Evolutionary conservation across 2,329 filamentous ascomycete genomes (phyloP), one percentile per base, ranked within the genome.

Genomic region (Incumbomyces lentus): DNA sequence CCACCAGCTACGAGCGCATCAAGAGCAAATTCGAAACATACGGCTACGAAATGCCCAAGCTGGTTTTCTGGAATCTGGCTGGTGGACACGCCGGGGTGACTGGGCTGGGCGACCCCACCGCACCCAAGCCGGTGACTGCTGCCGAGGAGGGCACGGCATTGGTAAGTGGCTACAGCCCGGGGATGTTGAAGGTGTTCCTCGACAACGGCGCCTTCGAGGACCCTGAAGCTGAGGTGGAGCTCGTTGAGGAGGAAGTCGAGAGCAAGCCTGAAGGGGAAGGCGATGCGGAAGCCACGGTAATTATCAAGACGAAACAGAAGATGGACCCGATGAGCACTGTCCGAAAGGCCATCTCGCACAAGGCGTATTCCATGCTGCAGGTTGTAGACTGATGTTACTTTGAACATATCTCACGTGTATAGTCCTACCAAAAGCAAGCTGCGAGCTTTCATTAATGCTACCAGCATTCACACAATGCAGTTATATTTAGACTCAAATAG

Each of bases 31-130:
- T 66, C 58, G 55, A 61, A 10, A 59, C 65, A 0, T 68, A 69
- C 2, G 76, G 76, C 0, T 80, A 80, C 53, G 69, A 76, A 47
- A 65, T 79, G 61, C 77, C 77, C 0, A 67, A 75, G 57, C 60
- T 81, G n/a, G 64, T 80, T 2, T 46, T 47, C 37, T 41, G 44
- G 34, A 50, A 46, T 10, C 44, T 45, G 13, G 46, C 76, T 77
- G 62, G 74, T 64, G 1, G 68, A 77, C 70, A 59, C 80, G 52
- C 78, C 76, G 64, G 68, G 73, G 7, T 78, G 79, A 51, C 53
- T 79, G 37, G 73, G 76, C 2, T 65, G 62, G 14, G 73, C 70
- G 0, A 60, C 62, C 0, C 73, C 77, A 33, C 39, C 6, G 34
- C 40, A 10, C 41, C 40, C 6, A 50, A 42, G 17, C 34, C 44